Base-by-base conservation (phyloP, 176 grass and related monocot species). In the Oryza meyeriana region DNA sequence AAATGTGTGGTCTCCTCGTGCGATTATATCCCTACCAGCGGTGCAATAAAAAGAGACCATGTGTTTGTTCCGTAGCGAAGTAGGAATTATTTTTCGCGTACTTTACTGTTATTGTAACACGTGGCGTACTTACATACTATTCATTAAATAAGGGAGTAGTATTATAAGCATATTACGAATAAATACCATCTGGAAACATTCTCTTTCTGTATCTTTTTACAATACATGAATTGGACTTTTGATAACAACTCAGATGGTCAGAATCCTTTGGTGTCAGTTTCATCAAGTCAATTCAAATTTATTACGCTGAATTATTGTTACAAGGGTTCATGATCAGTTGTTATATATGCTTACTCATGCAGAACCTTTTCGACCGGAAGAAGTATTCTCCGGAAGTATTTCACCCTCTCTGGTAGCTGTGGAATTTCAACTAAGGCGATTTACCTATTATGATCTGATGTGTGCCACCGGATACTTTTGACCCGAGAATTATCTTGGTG, bases 401-500 rank as follows among this genome's bases (percentile, higher is more conserved):
- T 87, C 89, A 75, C 76, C 84, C 17, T 29, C 81, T 42, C 79
- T 74, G 62, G 90, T 88, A 81, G 81, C 83, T 12, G 75, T 57
- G 12, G 93, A 95, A 30, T 81, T 88, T 59, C 87, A 90, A 28
- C 42, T 95, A 18, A 87, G 74, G 30, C 92, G 84, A 58, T 95
- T 95, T 72, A 88, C 77, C 55, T 95, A 90, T 77, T 74, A 64
- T 65, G 87, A 95, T 66, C 82, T 95, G 7, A 90, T 83, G 63
- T 69, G 64, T 35, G 89, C 93, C n/a, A 95, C 93, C 12, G 86
- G 82, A 78, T 86, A 92, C 78, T 95, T 95, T 55, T 87, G 89
- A 65, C 89, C 89, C 2, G 93, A 90, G 58, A 85, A 57, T 79
- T 82, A 92, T 71, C 89, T 94, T 69, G 93, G 93, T 5, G 85